Evolutionary conservation across 331 rosid genomes (phyloP).

Genomic region (Cydonia oblonga): DNA sequence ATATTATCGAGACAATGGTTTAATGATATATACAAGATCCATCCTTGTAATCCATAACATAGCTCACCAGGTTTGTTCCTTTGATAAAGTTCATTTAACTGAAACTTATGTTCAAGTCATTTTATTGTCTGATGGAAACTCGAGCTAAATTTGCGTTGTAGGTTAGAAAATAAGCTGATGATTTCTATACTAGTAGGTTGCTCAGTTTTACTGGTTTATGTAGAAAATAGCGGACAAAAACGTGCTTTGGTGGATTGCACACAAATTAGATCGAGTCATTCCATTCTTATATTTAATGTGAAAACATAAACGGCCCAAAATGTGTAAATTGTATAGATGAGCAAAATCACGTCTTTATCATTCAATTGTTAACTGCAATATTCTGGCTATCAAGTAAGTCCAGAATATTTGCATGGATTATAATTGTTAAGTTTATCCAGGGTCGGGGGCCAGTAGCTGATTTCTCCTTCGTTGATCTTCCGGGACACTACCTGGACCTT

Average conservation of each 20-base stretch:
- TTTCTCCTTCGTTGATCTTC: conserved; percentile 47
- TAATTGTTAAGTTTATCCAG: conserved; percentile 25
- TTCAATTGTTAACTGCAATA: background rate
- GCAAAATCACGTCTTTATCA: background rate
- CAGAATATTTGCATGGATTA: background rate
- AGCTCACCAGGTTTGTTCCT: conserved; percentile 77
- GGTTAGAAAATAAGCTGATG: conserved; percentile 4
- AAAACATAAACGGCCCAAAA: background rate
- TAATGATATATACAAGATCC: conserved; percentile 73
- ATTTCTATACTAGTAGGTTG: background rate
- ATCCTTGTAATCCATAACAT: conserved; percentile 93
- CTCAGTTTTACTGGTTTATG: background rate
- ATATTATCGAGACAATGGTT: conserved; percentile 68
- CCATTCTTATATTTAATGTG: background rate
- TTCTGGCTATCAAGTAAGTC: background rate
- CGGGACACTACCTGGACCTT: conserved; percentile 54
- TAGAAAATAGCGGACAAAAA: background rate
- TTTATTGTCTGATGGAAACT: background rate
- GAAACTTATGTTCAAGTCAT: background rate
- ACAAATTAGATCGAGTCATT: background rate
- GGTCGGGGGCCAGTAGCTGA: conserved; percentile 89
- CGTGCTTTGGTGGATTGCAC: background rate
- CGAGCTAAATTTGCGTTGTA: background rate
- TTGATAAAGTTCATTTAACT: background rate
- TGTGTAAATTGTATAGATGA: background rate